Evolutionary conservation across 208 protist genomes (phyloP), one percentile per base, ranked within the genome.

Genomic region (Wallacemonas sp.): DNA sequence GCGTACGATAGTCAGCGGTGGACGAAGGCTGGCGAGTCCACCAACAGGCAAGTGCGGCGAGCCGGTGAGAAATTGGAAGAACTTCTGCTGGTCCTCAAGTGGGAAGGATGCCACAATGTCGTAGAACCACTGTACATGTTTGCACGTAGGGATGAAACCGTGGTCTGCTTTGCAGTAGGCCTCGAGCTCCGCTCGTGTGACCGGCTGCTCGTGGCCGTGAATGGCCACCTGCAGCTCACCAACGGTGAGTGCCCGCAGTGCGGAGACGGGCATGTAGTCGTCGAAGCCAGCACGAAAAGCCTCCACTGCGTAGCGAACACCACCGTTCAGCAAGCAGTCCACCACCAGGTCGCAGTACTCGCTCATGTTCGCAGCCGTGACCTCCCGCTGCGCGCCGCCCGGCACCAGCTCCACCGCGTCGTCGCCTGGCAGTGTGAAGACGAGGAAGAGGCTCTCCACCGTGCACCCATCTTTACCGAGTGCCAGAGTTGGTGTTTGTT

Each of bases 21-120:
- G 93, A 4, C 71, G 80, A 27, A 97, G 63, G 24, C 71, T 84
- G 0, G 64, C 63, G 41, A 94, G 71, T 0, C 93, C 92, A 13
- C 93, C 93, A 1, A 92, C 71, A 2, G 93, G 93, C 17, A 97
- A 83, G 33, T 84, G 72, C 1, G 87, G 73, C 1, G 85, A 84
- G 1, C 93, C 93, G 38, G 93, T 97, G 32, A 97, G 67, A 45
- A 97, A 97, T n/a, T 78, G 65, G 50, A 97, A 85, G 63, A 97
- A 97, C 9, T 61, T 38, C 48, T 73, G 65, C 66, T 95, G 85
- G 60, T 96, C 85, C 64, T 79, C 66, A 22, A 82, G 45, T 6
- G 77, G 78, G 58, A 97, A 89, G 29, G 67, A 68, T 1, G 83
- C 63, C 24, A 97, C 71, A 26, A 95, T 91, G 32, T 95, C 88